These are phyloP conservation scores for Hemileccinum rubropunctum DNA, from an alignment of 768 basidiomycete genomes.

Conservation along the genomic window DNA sequence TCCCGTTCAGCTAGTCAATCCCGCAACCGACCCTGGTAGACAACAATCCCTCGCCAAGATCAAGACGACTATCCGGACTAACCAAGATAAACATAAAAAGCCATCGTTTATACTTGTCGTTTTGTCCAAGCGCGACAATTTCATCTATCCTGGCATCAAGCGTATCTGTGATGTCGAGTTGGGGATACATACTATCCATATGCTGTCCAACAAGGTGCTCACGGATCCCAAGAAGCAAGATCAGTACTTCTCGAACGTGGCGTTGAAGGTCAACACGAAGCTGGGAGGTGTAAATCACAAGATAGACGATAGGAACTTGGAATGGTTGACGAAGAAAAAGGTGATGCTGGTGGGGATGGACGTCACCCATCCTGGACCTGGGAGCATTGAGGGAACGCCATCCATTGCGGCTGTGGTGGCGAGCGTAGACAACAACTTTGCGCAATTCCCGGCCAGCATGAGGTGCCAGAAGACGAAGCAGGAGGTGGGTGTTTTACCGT, in stretches of 20 bases:
- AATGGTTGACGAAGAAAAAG: slow-evolving; percentile 60
- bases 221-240: slow-evolving; percentile 56
- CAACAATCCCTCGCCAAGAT: slow-evolving; percentile 40
- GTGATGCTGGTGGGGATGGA: slow-evolving; percentile 89
- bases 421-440: slow-evolving; percentile 64
- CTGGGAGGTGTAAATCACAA: slow-evolving; percentile 81
- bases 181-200: slow-evolving; percentile 76
- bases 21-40: slow-evolving; percentile 34
- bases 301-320: slow-evolving; percentile 54
- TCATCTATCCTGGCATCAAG: slow-evolving; percentile 81
- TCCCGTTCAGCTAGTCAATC: slow-evolving; percentile 18
- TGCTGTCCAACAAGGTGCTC: slow-evolving; percentile 63
- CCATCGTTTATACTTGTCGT: slow-evolving; percentile 72
- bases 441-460: slow-evolving; percentile 76
- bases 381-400: slow-evolving; percentile 66
- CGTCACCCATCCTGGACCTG: slow-evolving; percentile 76
- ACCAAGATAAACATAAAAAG: slow-evolving; percentile 29
- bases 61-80: slow-evolving; percentile 36
- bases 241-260: slow-evolving; percentile 81
- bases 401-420: slow-evolving; percentile 85
- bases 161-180: slow-evolving; percentile 68
- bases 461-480: slow-evolving; percentile 50
- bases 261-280: slow-evolving; percentile 80
- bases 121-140: slow-evolving; percentile 64
- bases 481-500: slow-evolving; percentile 18